Evolutionary conservation across 2,329 filamentous ascomycete genomes (phyloP), one percentile per base, ranked within the genome.

Genomic region (Epichloe gansuensis): DNA sequence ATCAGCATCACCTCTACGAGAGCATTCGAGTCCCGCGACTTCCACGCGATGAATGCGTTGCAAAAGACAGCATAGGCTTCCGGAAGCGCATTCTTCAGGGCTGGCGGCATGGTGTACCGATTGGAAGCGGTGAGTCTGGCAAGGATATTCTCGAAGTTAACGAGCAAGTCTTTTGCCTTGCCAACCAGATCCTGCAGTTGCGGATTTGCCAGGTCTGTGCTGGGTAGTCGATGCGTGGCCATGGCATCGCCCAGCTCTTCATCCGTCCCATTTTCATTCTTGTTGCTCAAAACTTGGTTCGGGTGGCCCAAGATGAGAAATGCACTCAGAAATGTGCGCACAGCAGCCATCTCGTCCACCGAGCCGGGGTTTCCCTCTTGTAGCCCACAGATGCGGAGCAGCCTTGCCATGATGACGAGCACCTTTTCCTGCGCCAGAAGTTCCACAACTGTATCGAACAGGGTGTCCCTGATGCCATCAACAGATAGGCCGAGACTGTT

Each of bases 1-100:
- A 87, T 77, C n/a, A 91, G 75, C 87, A 93, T 90, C 51, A 88
- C 84, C 60, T 90, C 85, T 50, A 91, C 81, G 4, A 93, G 72
- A 0, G 86, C 82, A 51, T 82, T 82, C 0, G 85, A 87, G 63
- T 91, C 87, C 50, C 86, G 79, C 2, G 87, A 83, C 66, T 90
- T 89, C 87, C 87, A 93, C 3, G 85, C 82, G 54, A 87, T 85
- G 61, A 93, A 90, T 1, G 85, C 85, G 50, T 86, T 84, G 59
- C 84, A 80, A 59, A 89, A 93, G 0, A 82, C 78, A 35, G 84
- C 79, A 61, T 90, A 88, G 1, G 80, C 75, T 58, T 88, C 78
- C 0, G 83, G 77, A 17, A 93, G 72, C 1, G 77, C 75, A 50
- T 81, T 77, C 34, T 77, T 72, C 41, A 85, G 74, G 2, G 76